Percentiles rank a stretch among this genome's conserved stretches.
These are phyloP conservation scores for Mycena epipterygia DNA, from an alignment of 768 basidiomycete species.

Conservation along the genomic window DNA sequence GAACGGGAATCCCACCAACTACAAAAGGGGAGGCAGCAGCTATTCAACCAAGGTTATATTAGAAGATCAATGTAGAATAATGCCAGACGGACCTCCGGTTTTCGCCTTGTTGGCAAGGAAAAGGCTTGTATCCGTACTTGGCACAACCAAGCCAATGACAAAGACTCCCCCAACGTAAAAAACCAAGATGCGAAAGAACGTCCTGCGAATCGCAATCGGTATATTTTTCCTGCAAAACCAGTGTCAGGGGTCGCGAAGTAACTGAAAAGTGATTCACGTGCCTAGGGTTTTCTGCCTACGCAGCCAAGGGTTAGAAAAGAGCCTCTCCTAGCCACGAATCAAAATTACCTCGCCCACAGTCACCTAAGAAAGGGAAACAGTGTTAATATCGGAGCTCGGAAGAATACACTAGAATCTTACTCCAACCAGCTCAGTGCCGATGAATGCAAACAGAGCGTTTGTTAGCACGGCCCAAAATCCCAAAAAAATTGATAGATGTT, in stretches of 20 bases:
- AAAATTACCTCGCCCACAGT: constrained; percentile 60
- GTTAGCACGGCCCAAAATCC: constrained; percentile 81
- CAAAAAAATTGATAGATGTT: constrained; percentile 67
- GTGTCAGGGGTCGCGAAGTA: too few species aligned
- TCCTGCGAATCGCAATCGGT: constrained; percentile 76
- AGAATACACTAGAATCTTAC: not conserved
- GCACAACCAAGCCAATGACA: constrained; percentile 79
- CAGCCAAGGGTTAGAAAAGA: not conserved
- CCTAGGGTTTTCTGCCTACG: not conserved
- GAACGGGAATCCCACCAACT: constrained; percentile 51
- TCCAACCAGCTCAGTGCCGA: constrained; percentile 37
- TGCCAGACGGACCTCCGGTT: constrained; percentile 45
- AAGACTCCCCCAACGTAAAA: constrained; percentile 83
- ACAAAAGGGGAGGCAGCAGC: constrained; percentile 79
- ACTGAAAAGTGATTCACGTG: not conserved
- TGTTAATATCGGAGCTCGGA: not conserved
- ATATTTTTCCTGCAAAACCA: constrained; percentile 59
- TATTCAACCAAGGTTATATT: not conserved
- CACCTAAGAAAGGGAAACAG: constrained; percentile 39
- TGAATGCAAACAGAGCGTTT: constrained; percentile 80
- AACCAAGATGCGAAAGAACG: constrained; percentile 69
- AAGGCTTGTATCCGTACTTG: constrained; percentile 66
- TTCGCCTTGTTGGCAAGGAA: constrained; percentile 61
- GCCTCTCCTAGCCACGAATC: not conserved
- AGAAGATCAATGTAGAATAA: not conserved